These are phyloP conservation scores for Borovskyia barvae DNA, from an alignment of 208 protist species.

Conservation along the genomic window DNA sequence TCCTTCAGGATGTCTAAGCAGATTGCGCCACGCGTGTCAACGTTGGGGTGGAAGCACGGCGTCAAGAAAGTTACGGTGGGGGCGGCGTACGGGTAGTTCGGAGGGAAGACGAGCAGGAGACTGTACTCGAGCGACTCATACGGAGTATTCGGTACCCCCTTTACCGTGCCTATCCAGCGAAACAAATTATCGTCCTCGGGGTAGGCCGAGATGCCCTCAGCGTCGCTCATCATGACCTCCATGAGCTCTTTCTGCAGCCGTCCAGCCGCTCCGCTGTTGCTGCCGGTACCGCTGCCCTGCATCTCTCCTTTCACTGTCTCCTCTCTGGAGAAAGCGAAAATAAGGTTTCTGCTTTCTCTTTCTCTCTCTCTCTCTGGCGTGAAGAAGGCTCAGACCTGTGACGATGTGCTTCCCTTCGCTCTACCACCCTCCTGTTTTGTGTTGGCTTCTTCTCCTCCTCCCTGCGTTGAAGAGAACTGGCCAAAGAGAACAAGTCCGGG, in stretches of 20 bases:
- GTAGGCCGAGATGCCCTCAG: slow-evolving; percentile 93
- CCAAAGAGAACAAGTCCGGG: slow-evolving; percentile 2
- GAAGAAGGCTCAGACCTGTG: too few relatives aligned
- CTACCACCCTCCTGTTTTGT: too few relatives aligned
- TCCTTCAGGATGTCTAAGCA: slow-evolving; percentile 98
- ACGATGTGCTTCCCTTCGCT: too few relatives aligned
- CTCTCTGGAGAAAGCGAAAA: too few relatives aligned
- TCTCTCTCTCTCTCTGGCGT: too few relatives aligned
- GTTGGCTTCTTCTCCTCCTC: too few relatives aligned
- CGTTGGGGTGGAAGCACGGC: slow-evolving; percentile 96
- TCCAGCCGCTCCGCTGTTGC: slow-evolving; percentile 52
- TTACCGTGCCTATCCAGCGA: slow-evolving; percentile 90
- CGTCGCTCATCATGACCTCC: slow-evolving; percentile 89
- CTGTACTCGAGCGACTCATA: slow-evolving; percentile 94
- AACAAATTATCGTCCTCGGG: slow-evolving; percentile 94
- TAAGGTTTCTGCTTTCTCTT: too few relatives aligned
- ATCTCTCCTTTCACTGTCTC: too few relatives aligned
- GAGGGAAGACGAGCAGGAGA: slow-evolving; percentile 88
- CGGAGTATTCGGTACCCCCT: slow-evolving; percentile 75
- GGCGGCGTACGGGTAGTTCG: slow-evolving; percentile 94
- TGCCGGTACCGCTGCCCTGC: slow-evolving; percentile 8
- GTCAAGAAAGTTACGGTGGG: slow-evolving; percentile 93
- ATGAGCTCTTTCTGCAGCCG: slow-evolving; percentile 93
- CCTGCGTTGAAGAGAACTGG: too few relatives aligned
- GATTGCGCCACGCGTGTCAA: slow-evolving; percentile 92